Base-by-base conservation (phyloP, 2,329 filamentous ascomycete genomes). In the Phyllosticta ampelicida region DNA sequence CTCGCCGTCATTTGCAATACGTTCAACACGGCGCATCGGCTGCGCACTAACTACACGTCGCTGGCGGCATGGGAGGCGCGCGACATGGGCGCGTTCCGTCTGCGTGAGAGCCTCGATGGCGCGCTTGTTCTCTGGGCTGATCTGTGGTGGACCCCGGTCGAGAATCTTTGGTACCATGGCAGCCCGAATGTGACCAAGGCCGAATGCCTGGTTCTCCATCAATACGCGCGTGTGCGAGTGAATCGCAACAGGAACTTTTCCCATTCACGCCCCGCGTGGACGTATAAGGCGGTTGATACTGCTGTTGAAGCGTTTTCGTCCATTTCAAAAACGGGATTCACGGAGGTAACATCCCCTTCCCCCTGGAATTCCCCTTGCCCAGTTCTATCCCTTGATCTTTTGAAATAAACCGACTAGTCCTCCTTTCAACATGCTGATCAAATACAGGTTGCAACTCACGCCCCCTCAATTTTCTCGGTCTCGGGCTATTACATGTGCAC, bases 1-100 rank as follows among this genome's bases (percentile, higher is more conserved):
- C 57, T 59, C n/a, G 54, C 48, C 48, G 57, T 55, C 48, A 59
- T 59, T 11, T 23, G 54, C 19, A 30, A 59, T 18, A 28, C 57
- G 16, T 55, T 51, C 48, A 59, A 55, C 30, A 21, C 29, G n/a
- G 57, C 57, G 28, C 20, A 29, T 19, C 50, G 26, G 9, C 48
- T 55, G 9, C 57, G 53, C 9, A 49, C 29, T 10, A 55, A 55
- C 8, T 59, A 59, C 28, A 21, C 29, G 6, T 48, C 53, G 4
- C 44, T 55, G 11, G 53, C 54, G 16, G 57, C 28, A 9, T 59
- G 56, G 56, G 26, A 55, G 23, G 20, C 29, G 2, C 19, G 53
- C 9, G 53, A 59, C n/a, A 59, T 59, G 57, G n/a, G 48, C 5
- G 9, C 48, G 11, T 59, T 59, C 10, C 48, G 36, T 10, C 53